Evolutionary conservation across 2,329 filamentous ascomycete species (phyloP).

Genomic region (Pseudogymnoascus sp.): DNA sequence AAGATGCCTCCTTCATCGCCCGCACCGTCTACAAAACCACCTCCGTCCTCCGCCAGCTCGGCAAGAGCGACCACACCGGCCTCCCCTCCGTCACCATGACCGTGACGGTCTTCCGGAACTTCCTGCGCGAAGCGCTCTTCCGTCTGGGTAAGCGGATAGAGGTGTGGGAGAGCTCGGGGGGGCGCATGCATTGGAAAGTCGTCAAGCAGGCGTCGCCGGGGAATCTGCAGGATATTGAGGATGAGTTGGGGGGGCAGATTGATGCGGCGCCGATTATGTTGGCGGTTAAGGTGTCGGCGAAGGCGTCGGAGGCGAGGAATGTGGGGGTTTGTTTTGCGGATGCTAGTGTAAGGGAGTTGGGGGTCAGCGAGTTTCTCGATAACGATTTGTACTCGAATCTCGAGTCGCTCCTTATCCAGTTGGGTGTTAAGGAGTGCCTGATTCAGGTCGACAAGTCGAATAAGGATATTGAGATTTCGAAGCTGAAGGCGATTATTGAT

Average conservation of each 20-base stretch:
- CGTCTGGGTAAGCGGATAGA: constrained; percentile 84
- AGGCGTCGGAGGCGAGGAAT: constrained; percentile 71
- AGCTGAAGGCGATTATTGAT: constrained; percentile 81
- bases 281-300: constrained; percentile 87
- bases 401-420: constrained; percentile 89
- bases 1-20: constrained; percentile 77
- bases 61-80: constrained; percentile 72
- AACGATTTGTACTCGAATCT: constrained; percentile 98
- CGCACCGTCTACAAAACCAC: constrained; percentile 93
- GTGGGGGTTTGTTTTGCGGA: constrained; percentile 97
- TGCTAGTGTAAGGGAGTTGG: constrained; percentile 88
- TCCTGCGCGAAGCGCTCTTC: constrained; percentile 88
- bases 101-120: constrained; percentile 88
- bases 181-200: constrained; percentile 86
- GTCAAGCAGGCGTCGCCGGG: constrained; percentile 88
- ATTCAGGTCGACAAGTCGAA: constrained; percentile 70
- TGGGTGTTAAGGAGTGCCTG: constrained; percentile 89
- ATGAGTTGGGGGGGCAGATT: constrained; percentile 79
- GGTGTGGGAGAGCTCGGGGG: constrained; percentile 69
- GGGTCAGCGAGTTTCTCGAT: constrained; percentile 97
- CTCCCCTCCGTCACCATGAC: constrained; percentile 94
- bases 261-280: constrained; percentile 91
- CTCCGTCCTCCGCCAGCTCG: constrained; percentile 84
- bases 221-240: constrained; percentile 93
- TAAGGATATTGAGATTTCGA: constrained; percentile 82